Conservation (phyloP, 2,329 filamentous ascomycete species). For the Eurotiales sp. region DNA sequence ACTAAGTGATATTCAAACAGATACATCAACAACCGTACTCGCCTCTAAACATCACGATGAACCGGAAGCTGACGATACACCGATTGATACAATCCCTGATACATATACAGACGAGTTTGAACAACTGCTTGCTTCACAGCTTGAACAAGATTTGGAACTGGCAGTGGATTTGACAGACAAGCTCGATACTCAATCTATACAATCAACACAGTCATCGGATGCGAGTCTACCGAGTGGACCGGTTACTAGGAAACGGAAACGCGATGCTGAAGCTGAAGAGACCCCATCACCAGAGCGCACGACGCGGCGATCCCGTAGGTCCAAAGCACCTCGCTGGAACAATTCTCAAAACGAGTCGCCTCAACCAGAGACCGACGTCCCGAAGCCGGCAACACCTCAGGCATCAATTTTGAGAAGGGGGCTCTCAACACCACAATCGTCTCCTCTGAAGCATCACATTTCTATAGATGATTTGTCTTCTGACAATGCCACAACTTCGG, state of each 20-base stretch:
- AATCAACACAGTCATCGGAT: neutral
- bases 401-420: neutral
- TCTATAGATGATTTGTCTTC: constrained; percentile 7
- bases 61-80: constrained; percentile 1
- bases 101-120: constrained; percentile 41
- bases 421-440: constrained; percentile 10
- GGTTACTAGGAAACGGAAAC: constrained; percentile 33
- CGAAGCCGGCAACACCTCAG: constrained; percentile 1
- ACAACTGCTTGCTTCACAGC: constrained; percentile 42
- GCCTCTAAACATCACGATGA: neutral
- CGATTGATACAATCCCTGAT: constrained; percentile 25
- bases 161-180: constrained; percentile 29
- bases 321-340: neutral
- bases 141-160: constrained; percentile 41
- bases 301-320: constrained; percentile 29
- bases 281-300: constrained; percentile 18
- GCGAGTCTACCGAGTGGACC: constrained; percentile 15
- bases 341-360: neutral
- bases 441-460: constrained; percentile 8
- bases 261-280: constrained; percentile 24
- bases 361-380: neutral
- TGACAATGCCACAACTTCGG: neutral
- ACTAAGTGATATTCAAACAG: neutral
- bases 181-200: constrained; percentile 8
- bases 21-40: neutral